phyloP scores from a whole-genome alignment of 2,329 filamentous ascomycete genomes.

The Penicillium sp. region DNA sequence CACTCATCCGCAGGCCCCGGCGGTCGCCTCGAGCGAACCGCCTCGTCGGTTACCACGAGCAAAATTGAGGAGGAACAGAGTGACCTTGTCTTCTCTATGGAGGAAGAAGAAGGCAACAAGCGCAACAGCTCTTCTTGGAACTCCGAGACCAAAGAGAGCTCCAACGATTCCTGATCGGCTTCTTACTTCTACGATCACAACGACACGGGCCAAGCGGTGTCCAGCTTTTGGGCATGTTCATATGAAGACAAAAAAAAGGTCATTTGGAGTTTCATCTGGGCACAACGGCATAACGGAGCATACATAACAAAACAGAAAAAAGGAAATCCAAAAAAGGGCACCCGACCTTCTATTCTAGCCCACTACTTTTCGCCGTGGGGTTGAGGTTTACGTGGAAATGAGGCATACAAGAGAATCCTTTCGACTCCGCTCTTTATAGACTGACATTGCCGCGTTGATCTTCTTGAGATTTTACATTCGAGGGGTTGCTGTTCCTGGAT shows the following conservation, averaged over 20 bases:
- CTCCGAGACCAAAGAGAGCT: constrained; percentile 31
- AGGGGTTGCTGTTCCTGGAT: constrained; percentile 10
- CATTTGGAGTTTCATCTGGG: constrained; percentile 22
- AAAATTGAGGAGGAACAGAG: constrained; percentile 49
- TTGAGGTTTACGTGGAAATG: constrained; percentile 2
- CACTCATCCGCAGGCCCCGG: constrained; percentile 33
- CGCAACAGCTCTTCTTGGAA: constrained; percentile 38
- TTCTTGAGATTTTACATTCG: neutral
- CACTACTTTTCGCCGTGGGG: neutral
- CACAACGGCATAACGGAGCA: constrained; percentile 20
- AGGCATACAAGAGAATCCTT: constrained; percentile 5
- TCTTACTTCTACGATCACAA: constrained; percentile 15
- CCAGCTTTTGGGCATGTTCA: constrained; percentile 13
- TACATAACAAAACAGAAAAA: constrained; percentile 15
- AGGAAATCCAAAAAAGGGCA: constrained; percentile 14
- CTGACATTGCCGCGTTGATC: constrained; percentile 9
- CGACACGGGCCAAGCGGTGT: constrained; percentile 15
- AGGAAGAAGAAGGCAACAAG: constrained; percentile 50
- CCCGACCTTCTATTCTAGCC: constrained; percentile 1
- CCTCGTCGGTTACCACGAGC: constrained; percentile 46
- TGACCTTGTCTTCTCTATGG: constrained; percentile 51
- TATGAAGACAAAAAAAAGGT: constrained; percentile 17
- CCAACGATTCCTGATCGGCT: constrained; percentile 27
- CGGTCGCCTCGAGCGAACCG: constrained; percentile 43
- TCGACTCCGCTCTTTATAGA: constrained; percentile 16